Evolutionary conservation across 2,329 filamentous ascomycete species (phyloP), one percentile per base, ranked within the genome.

Genomic region (Fusarium sp.): DNA sequence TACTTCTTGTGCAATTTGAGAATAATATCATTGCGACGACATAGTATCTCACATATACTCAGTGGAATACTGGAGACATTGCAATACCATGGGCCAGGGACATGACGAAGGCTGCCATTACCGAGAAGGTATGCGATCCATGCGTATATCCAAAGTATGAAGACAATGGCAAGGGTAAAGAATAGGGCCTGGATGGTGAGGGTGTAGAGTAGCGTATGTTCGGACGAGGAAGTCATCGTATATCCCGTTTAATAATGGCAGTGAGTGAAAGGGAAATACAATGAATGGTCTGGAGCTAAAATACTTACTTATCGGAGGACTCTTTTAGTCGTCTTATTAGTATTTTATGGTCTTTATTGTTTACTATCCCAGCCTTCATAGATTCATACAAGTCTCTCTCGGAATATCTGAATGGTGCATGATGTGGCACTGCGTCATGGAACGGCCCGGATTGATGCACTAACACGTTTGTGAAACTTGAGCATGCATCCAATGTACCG

Each of bases 281-380:
- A 27, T 27, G 25, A 23, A 18, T 25, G 10, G 25, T n/a, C 19
- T 12, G 10, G 14, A 29, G 25, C 10, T 29, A 2, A 7, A n/a
- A 29, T 3, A 16, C 12, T 15, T 7, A 27, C 12, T 46, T 29
- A 4, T 4, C 19, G 2, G 21, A 21, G 19, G 14, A 16, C 19
- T 46, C 19, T n/a, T 29, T 11, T 0, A 46, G 7, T 10, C 6
- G 9, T 18, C 41, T 25, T 16, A 42, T 25, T 25, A 25, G 10
- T 25, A 42, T 11, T 25, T 3, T 6, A 19, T 44, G 16, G 16
- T 10, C 0, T 46, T 8, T 16, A 0, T 14, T 2, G 10, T 46
- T 14, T 11, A 46, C 11, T 46, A 29, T 46, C 3, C 3, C 10
- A 16, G 4, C 7, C 3, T 4, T 8, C 5, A 15, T 6, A 21